Conservation (phyloP, 805 yeast genomes). For the Ogataea methanolica region DNA sequence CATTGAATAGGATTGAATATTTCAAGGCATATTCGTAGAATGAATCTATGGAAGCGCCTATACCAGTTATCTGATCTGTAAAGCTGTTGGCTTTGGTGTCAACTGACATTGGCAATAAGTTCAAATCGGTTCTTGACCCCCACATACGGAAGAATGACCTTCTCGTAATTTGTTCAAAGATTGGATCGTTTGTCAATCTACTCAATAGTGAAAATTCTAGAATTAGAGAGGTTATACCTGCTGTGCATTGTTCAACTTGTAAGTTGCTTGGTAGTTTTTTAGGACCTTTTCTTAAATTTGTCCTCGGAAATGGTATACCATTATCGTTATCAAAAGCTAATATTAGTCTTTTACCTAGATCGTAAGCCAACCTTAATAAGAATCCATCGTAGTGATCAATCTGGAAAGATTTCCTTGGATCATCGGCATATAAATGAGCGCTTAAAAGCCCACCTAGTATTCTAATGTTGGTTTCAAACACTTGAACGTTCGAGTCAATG, state of each 20-base stretch:
- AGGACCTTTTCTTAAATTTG: constrained; percentile 58
- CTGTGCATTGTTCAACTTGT: constrained; percentile 69
- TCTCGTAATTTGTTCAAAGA: constrained; percentile 60
- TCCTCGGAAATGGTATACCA: constrained; percentile 75
- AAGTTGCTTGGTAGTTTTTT: constrained; percentile 37
- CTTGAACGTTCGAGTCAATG: constrained; percentile 72
- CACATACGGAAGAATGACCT: constrained; percentile 66
- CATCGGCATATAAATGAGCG: constrained; percentile 67
- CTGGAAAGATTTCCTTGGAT: constrained; percentile 38
- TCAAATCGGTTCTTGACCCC: constrained; percentile 55
- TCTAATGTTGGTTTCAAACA: constrained; percentile 81
- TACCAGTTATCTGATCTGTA: constrained; percentile 62
- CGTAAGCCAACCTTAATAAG: constrained; percentile 65
- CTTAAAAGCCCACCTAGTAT: constrained; percentile 78
- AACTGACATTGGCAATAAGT: constrained; percentile 74
- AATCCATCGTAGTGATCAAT: constrained; percentile 60
- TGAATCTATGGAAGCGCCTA: constrained; percentile 90
- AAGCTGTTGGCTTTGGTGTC: constrained; percentile 40
- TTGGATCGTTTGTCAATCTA: constrained; percentile 64
- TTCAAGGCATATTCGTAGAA: constrained; percentile 86
- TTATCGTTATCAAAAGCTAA: constrained; percentile 63
- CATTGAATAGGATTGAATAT: constrained; percentile 67
- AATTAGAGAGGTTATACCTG: constrained; percentile 83
- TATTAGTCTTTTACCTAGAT: constrained; percentile 65
- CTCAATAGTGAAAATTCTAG: constrained; percentile 78